Evolutionary conservation across 139 green algal species (phyloP).

Genomic region (Raphidocelis subcapitata): DNA sequence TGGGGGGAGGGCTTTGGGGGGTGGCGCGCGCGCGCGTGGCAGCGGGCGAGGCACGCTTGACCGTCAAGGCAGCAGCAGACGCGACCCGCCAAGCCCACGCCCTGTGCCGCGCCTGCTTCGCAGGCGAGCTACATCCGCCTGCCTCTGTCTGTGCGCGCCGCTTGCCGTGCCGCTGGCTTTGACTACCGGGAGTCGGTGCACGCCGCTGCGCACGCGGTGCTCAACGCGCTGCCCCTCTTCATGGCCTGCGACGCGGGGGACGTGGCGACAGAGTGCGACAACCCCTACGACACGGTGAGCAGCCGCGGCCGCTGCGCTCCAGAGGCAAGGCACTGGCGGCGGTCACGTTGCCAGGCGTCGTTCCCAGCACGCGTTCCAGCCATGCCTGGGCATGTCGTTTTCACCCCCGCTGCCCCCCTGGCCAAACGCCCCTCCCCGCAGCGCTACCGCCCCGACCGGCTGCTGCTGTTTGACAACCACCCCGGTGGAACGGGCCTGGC

Average conservation of each 20-base stretch:
- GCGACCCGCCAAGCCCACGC: no score
- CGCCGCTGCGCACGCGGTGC: constrained; percentile 84
- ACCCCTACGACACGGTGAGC: constrained; percentile 48
- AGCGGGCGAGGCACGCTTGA: no score
- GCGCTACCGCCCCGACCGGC: constrained; percentile 80
- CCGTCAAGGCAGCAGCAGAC: no score
- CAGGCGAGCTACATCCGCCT: constrained; percentile 81
- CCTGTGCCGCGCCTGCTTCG: neutral
- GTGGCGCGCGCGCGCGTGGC: no score
- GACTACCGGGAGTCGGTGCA: constrained; percentile 81
- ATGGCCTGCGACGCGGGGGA: constrained; percentile 55
- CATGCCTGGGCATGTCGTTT: no score
- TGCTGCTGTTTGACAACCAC: constrained; percentile 94
- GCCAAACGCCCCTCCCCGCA: no score
- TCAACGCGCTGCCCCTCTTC: constrained; percentile 86
- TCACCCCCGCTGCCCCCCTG: no score
- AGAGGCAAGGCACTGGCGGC: no score
- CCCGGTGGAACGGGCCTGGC: constrained; percentile 84
- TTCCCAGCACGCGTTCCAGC: no score
- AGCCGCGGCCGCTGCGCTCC: no score
- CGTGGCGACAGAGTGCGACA: constrained; percentile 64
- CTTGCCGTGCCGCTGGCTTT: constrained; percentile 41
- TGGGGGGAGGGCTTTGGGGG: neutral
- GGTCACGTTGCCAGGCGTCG: constrained; percentile 19
- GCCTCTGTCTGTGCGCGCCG: constrained; percentile 49